phyloP scores from a whole-genome alignment of 1,284 basidiomycete species.

The Cutaneotrichosporon cavernicola region DNA sequence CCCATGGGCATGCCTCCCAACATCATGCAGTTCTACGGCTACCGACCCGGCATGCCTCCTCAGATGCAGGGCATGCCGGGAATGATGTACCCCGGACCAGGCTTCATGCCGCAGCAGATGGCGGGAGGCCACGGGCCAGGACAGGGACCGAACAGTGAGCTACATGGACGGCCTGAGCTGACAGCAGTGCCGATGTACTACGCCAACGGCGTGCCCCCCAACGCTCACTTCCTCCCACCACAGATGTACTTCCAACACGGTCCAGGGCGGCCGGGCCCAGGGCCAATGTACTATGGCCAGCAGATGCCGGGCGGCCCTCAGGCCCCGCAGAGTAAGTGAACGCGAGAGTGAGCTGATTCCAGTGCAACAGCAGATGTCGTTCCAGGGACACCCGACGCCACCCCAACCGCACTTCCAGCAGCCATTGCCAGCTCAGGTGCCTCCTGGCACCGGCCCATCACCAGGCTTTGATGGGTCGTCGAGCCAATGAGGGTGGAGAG shows the following conservation, averaged over 20 bases:
- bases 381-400: constrained; percentile 24
- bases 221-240: constrained; percentile 43
- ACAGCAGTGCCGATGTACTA: constrained; percentile 29
- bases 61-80: constrained; percentile 32
- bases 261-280: constrained; percentile 24
- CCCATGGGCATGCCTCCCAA: constrained; percentile 36
- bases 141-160: constrained; percentile 39
- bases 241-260: constrained; percentile 43
- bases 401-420: constrained; percentile 31
- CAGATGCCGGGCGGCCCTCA: constrained; percentile 33
- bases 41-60: constrained; percentile 40
- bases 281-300: constrained; percentile 26
- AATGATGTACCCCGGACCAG: constrained; percentile 44
- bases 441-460: constrained; percentile 4
- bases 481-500: constrained; percentile 8
- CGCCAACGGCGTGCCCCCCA: constrained; percentile 27
- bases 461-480: constrained; percentile 17
- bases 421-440: constrained; percentile 20
- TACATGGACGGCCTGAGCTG: constrained; percentile 25
- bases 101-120: constrained; percentile 34
- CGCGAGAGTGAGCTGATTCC: neutral
- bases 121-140: constrained; percentile 32
- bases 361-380: constrained; percentile 28
- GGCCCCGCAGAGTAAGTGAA: constrained; percentile 45
- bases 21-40: constrained; percentile 39